Percentiles rank a stretch among this genome's conserved stretches.
Evolutionary conservation across 768 basidiomycete genomes (phyloP).

Genomic region (Coprinopsis marcescibilis): DNA sequence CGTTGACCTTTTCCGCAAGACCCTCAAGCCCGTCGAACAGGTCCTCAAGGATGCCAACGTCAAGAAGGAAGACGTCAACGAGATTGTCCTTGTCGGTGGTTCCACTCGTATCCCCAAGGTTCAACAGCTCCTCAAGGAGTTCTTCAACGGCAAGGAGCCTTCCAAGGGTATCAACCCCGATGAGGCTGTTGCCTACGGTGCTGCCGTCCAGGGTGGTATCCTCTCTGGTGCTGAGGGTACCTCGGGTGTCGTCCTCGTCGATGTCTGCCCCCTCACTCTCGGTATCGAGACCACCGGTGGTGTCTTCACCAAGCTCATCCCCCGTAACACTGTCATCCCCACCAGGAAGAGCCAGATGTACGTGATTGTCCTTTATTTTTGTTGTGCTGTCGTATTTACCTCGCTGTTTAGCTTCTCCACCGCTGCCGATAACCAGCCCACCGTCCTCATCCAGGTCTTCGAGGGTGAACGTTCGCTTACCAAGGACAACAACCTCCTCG

Average conservation of each 20-base stretch:
- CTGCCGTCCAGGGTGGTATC: constrained; percentile 97
- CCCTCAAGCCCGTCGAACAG: constrained; percentile 99
- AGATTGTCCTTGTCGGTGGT: constrained; percentile 91
- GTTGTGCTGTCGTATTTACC: constrained; percentile 17
- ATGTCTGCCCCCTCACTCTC: constrained; percentile 94
- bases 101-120: constrained; percentile 99
- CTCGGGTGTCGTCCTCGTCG: constrained; percentile 88
- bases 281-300: constrained; percentile 99
- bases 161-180: constrained; percentile 99
- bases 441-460: constrained; percentile 94
- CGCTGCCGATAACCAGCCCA: constrained; percentile 88
- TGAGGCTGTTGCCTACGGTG: constrained; percentile 98
- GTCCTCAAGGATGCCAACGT: constrained; percentile 96
- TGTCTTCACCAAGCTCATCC: constrained; percentile 96
- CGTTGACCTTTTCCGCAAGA: constrained; percentile 99
- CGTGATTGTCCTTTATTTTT: constrained; percentile 31
- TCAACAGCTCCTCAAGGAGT: constrained; percentile 96
- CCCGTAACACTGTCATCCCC: constrained; percentile 97
- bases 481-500: constrained; percentile 97
- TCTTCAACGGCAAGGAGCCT: constrained; percentile 96
- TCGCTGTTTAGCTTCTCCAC: constrained; percentile 66
- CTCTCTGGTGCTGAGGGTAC: constrained; percentile 92
- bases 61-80: constrained; percentile 95
- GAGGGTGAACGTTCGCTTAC: constrained; percentile 97
- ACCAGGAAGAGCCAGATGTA: constrained; percentile 97